A percentile compares a stretch with the other conserved stretches of the same genome.
Conservation (phyloP, 768 basidiomycete species). For the Clitopilus passeckerianus region DNA sequence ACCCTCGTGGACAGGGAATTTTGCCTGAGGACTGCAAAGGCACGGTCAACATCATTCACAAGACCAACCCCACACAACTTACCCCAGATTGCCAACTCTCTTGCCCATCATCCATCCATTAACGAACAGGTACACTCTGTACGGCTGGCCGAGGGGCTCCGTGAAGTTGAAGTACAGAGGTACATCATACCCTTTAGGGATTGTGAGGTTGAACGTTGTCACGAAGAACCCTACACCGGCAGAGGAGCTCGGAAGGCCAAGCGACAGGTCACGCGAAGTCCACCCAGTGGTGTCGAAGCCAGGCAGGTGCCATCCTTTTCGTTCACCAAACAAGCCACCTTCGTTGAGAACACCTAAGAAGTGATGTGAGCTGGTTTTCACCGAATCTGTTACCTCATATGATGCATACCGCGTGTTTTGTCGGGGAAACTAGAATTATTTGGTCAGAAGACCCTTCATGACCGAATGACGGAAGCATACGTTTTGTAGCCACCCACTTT, state of each 20-base stretch:
- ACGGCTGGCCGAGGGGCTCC: conserved; percentile 53
- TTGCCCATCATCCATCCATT: conserved; percentile 94
- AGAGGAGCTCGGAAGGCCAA: conserved; percentile 49
- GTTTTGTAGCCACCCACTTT: conserved; percentile 67
- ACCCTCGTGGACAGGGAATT: conserved; percentile 82
- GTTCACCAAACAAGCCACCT: conserved; percentile 69
- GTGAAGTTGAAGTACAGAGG: conserved; percentile 72
- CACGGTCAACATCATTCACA: conserved; percentile 1
- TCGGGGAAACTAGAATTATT: conserved; percentile 63
- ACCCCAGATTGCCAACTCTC: conserved; percentile 68
- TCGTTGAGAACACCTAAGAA: conserved; percentile 56
- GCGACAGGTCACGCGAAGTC: conserved; percentile 47
- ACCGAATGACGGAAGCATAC: conserved; percentile 28
- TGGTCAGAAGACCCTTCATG: background rate
- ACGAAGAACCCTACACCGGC: conserved; percentile 84
- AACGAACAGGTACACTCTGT: conserved; percentile 70
- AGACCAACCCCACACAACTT: conserved; percentile 11
- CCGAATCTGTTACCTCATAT: background rate
- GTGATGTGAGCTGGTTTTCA: background rate
- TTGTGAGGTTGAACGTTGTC: conserved; percentile 60
- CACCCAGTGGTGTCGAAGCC: conserved; percentile 63
- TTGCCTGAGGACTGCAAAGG: conserved; percentile 57
- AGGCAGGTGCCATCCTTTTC: conserved; percentile 71
- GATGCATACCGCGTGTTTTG: conserved; percentile 43
- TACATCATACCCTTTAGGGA: conserved; percentile 59